phyloP scores from a whole-genome alignment of 2,329 filamentous ascomycete genomes.

The Phialophora chinensis region DNA sequence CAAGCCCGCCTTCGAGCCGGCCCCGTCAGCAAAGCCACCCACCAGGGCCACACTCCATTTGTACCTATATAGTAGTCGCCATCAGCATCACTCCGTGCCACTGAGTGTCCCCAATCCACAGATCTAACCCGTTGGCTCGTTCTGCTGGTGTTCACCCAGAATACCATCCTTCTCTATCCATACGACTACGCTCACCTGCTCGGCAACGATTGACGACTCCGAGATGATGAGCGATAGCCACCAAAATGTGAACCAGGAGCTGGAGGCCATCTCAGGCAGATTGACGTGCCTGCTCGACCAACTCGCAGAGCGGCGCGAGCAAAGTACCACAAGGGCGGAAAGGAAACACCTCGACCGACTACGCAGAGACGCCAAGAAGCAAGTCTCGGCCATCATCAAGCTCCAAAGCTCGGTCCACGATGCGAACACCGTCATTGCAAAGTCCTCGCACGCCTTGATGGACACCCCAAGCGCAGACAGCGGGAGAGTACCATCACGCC shows the following conservation, averaged over 20 bases:
- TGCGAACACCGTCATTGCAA: neutral
- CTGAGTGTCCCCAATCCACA: neutral
- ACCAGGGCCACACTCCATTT: neutral
- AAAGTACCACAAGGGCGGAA: conserved; percentile 10
- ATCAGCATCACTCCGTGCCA: neutral
- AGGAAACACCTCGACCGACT: conserved; percentile 12
- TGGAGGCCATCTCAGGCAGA: conserved; percentile 10
- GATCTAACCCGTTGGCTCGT: neutral
- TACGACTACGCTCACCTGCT: neutral
- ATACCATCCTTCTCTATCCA: neutral
- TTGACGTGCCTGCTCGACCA: conserved; percentile 1
- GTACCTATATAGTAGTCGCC: neutral
- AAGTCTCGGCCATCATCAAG: conserved; percentile 1
- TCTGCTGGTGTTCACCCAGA: neutral
- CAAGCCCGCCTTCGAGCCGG: neutral
- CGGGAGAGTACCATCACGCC: neutral
- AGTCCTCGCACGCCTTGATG: conserved; percentile 7
- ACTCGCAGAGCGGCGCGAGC: conserved; percentile 8
- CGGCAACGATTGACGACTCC: neutral
- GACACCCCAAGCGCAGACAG: neutral
- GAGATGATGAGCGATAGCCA: neutral
- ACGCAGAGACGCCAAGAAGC: conserved; percentile 12
- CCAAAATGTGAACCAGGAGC: conserved; percentile 4
- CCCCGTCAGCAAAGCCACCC: conserved; percentile 16
- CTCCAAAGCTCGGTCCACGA: conserved; percentile 8